These are phyloP conservation scores for Conoideocrella luteorostrata DNA, from an alignment of 2,329 filamentous ascomycete species.

Conservation along the genomic window DNA sequence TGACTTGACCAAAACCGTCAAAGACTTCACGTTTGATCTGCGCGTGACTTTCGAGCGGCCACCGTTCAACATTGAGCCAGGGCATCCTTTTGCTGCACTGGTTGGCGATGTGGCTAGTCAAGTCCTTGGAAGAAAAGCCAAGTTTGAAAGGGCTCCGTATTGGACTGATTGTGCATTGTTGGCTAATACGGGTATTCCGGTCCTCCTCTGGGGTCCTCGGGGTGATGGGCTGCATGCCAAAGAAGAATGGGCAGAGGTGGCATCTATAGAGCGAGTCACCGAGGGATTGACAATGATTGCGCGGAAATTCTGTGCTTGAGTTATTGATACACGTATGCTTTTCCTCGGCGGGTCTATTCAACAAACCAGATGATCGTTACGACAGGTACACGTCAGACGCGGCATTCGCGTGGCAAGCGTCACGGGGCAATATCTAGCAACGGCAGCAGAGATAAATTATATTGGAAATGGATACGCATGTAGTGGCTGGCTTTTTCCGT, in stretches of 20 bases:
- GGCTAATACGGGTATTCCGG: slow-evolving; percentile 35
- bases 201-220: slow-evolving; percentile 39
- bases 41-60: slow-evolving; percentile 35
- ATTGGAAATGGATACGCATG: too few relatives aligned
- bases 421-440: too few relatives aligned
- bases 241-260: slow-evolving; percentile 42
- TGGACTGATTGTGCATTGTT: slow-evolving; percentile 49
- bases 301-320: slow-evolving; percentile 21
- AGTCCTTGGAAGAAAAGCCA: slow-evolving; percentile 20
- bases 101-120: slow-evolving; percentile 21
- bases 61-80: slow-evolving; percentile 30
- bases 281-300: slow-evolving; percentile 20
- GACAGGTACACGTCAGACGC: too few relatives aligned
- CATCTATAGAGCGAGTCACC: slow-evolving; percentile 32
- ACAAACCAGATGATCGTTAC: too few relatives aligned
- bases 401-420: too few relatives aligned
- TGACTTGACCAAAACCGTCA: slow-evolving; percentile 22
- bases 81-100: slow-evolving; percentile 34
- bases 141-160: slow-evolving; percentile 26
- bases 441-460: too few relatives aligned
- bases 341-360: too few relatives aligned
- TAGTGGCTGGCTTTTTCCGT: too few relatives aligned
- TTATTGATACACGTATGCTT: too few relatives aligned
- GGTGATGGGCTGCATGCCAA: slow-evolving; percentile 44
- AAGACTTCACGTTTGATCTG: slow-evolving; percentile 34